Evolutionary conservation across 306 rosid genomes (phyloP).

Genomic region (Dryas drummondii): DNA sequence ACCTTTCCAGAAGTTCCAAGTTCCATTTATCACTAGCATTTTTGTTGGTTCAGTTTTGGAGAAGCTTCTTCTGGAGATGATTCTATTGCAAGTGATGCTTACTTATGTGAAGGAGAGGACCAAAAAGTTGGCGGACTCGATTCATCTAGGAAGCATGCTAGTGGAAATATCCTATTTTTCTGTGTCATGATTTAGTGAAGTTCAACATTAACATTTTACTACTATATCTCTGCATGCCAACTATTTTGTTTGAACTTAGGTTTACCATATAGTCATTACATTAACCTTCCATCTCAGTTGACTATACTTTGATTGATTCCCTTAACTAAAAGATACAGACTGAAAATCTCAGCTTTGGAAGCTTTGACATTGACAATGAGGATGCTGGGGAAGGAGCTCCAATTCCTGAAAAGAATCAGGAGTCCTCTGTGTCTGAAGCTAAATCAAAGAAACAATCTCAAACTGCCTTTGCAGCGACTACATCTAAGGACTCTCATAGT

Average conservation of each 20-base stretch:
- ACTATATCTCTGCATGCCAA: background rate
- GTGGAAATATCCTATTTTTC: slow-evolving; percentile 39
- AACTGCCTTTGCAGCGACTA: slow-evolving; percentile 24
- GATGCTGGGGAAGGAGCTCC: slow-evolving; percentile 37
- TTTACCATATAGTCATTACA: background rate
- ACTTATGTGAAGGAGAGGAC: slow-evolving; percentile 36
- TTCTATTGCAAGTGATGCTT: slow-evolving; percentile 29
- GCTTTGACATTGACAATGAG: slow-evolving; percentile 20
- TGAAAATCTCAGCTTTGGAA: slow-evolving; percentile 20
- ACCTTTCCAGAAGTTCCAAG: background rate
- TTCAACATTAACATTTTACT: background rate
- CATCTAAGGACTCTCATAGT: slow-evolving; percentile 33
- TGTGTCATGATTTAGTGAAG: slow-evolving; percentile 7
- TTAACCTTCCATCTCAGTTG: background rate
- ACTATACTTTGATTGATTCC: slow-evolving; percentile 14
- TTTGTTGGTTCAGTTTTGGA: slow-evolving; percentile 40
- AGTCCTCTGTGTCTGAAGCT: slow-evolving; percentile 37
- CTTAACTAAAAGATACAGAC: slow-evolving; percentile 37
- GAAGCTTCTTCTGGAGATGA: slow-evolving; percentile 45
- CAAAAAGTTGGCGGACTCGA: slow-evolving; percentile 22
- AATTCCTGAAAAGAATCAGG: slow-evolving; percentile 37
- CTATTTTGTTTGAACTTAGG: background rate
- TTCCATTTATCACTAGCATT: slow-evolving; percentile 8
- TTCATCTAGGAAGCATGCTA: slow-evolving; percentile 25
- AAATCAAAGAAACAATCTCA: slow-evolving; percentile 36